phyloP scores from a whole-genome alignment of 257 asterid genomes.

The Solanum boliviense region DNA sequence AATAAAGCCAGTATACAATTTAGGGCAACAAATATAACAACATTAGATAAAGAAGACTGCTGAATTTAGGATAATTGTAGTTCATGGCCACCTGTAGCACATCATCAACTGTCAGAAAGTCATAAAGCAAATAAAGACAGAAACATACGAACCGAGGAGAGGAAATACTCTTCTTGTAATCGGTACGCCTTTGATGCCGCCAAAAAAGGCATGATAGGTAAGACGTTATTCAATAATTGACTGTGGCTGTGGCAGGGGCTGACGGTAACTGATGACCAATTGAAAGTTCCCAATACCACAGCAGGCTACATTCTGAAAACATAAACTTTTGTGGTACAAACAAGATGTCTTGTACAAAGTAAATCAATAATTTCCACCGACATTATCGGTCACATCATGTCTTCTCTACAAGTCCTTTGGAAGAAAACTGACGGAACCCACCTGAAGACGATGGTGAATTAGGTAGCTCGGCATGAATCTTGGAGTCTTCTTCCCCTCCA shows the following conservation, averaged over 20 bases:
- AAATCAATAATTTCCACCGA: constrained; percentile 74
- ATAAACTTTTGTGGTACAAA: constrained; percentile 56
- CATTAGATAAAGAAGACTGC: constrained; percentile 10
- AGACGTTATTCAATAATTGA: constrained; percentile 59
- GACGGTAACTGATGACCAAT: constrained; percentile 59
- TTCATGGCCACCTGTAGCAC: constrained; percentile 64
- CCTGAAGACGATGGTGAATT: constrained; percentile 96
- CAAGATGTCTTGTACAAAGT: constrained; percentile 63
- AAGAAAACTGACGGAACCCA: constrained; percentile 99
- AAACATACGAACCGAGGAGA: constrained; percentile 90
- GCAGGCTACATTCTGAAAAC: constrained; percentile 84
- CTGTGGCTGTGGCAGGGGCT: constrained; percentile 97
- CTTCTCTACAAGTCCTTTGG: constrained; percentile 99
- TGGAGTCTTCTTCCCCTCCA: constrained; percentile 65
- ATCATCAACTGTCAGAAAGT: constrained; percentile 58
- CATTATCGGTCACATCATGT: constrained; percentile 85
- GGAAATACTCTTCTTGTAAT: constrained; percentile 38
- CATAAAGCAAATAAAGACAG: constrained; percentile 59
- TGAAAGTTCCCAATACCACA: constrained; percentile 92
- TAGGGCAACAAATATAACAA: constrained; percentile 10
- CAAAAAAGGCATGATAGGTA: constrained; percentile 46
- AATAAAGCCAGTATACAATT: background rate
- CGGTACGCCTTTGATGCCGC: constrained; percentile 63
- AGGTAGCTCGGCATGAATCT: constrained; percentile 59
- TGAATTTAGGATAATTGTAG: constrained; percentile 6